Conservation (phyloP, 2,329 filamentous ascomycete species). For the Zymoseptoria crescenta region DNA sequence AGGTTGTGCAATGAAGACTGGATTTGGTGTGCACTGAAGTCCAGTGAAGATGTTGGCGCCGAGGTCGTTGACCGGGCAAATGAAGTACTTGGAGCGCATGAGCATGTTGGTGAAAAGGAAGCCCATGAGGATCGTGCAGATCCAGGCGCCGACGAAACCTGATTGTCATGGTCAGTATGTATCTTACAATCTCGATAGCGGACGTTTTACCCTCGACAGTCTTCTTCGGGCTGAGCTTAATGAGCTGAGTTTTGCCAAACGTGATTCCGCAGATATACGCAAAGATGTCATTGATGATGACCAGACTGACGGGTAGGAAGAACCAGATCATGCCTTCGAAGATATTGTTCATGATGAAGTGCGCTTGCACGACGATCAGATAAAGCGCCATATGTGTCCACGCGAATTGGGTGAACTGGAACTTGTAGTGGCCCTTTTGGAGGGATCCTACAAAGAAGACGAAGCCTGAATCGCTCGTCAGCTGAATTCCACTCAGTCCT, state of each 20-base stretch:
- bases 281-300: constrained; percentile 98
- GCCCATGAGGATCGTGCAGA: constrained; percentile 86
- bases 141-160: constrained; percentile 91
- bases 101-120: constrained; percentile 74
- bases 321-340: constrained; percentile 99
- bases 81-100: constrained; percentile 91
- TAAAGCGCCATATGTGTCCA: constrained; percentile 99
- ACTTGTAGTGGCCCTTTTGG: constrained; percentile 92
- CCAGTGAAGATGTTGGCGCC: constrained; percentile 90
- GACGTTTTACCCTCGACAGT: constrained; percentile 61
- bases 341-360: constrained; percentile 99
- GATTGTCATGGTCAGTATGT: not conserved
- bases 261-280: constrained; percentile 97
- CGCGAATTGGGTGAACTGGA: constrained; percentile 98
- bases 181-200: not conserved
- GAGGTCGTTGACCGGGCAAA: constrained; percentile 93
- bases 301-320: constrained; percentile 86
- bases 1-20: constrained; percentile 72
- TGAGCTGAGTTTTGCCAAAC: constrained; percentile 91
- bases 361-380: constrained; percentile 92
- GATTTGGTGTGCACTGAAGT: constrained; percentile 82
- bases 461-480: constrained; percentile 56
- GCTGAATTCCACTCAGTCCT: not conserved
- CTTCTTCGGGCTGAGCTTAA: constrained; percentile 98
- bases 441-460: constrained; percentile 95